phyloP scores from a whole-genome alignment of 2,329 filamentous ascomycete genomes.

The Fusarium dimerum region DNA sequence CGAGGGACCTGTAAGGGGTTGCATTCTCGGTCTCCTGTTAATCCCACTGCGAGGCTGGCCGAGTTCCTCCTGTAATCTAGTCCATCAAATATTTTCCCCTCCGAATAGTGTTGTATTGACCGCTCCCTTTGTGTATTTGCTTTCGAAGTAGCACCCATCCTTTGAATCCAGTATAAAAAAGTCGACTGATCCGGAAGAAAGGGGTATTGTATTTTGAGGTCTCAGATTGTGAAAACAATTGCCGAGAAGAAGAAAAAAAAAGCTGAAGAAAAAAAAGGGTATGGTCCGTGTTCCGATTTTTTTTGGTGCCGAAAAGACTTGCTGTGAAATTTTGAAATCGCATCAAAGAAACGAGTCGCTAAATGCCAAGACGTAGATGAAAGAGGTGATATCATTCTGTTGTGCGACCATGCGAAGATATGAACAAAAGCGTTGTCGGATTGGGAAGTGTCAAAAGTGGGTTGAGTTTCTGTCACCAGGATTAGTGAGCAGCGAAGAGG shows the following conservation, averaged over 20 bases:
- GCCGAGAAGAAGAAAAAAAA: conserved; percentile 22
- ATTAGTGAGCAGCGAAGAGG: conserved; percentile 6
- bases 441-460: conserved; percentile 15
- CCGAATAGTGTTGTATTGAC: conserved; percentile 16
- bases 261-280: conserved; percentile 30
- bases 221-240: conserved; percentile 27
- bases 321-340: conserved; percentile 34
- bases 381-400: conserved; percentile 34
- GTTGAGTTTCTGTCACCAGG: conserved; percentile 6
- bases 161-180: background rate
- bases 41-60: conserved; percentile 31
- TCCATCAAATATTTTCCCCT: conserved; percentile 26
- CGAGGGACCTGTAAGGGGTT: conserved; percentile 27
- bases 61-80: conserved; percentile 28
- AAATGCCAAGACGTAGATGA: conserved; percentile 48
- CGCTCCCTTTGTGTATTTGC: background rate
- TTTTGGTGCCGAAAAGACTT: conserved; percentile 42
- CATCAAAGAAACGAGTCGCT: conserved; percentile 40
- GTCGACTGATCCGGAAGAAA: background rate
- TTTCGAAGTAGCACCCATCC: background rate
- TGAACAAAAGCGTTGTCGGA: conserved; percentile 28
- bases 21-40: conserved; percentile 36
- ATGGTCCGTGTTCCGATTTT: conserved; percentile 43
- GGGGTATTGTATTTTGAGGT: conserved; percentile 9
- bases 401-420: conserved; percentile 35